Conservation (phyloP, 129 eudicot genomes). For the Pseudognaphalium luteoalbum region DNA sequence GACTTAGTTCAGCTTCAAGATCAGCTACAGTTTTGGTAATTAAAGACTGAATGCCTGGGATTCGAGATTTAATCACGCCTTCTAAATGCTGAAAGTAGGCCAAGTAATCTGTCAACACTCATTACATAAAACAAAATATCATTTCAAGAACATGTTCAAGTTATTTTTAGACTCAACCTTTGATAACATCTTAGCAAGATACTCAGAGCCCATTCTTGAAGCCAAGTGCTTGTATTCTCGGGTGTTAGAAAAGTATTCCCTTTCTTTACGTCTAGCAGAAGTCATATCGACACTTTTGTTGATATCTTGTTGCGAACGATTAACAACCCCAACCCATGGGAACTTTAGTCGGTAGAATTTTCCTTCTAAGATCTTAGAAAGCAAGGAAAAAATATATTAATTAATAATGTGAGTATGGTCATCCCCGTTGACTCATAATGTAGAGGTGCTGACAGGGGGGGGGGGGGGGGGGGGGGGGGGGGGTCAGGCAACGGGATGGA, state of each 20-base stretch:
- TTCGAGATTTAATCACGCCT: conserved; percentile 49
- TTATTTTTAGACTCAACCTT: conserved; percentile 24
- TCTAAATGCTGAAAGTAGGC: conserved; percentile 47
- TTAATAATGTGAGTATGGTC: not conserved
- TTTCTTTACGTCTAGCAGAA: conserved; percentile 46
- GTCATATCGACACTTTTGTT: conserved; percentile 47
- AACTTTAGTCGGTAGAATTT: conserved; percentile 42
- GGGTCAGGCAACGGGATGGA: not conserved
- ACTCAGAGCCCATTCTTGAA: conserved; percentile 52
- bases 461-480: not conserved
- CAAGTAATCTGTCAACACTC: conserved; percentile 7
- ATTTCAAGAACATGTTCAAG: not conserved
- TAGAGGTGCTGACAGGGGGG: not conserved
- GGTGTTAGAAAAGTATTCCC: conserved; percentile 47
- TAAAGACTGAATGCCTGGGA: conserved; percentile 43
- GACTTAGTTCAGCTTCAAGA: conserved; percentile 47
- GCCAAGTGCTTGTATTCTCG: conserved; percentile 47
- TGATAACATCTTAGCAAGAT: conserved; percentile 57
- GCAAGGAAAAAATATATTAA: not conserved
- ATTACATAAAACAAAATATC: not conserved
- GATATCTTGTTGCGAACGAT: conserved; percentile 55
- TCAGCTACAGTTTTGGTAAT: conserved; percentile 45
- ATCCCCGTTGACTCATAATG: not conserved
- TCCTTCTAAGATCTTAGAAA: conserved; percentile 48
- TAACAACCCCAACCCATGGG: conserved; percentile 60